Base-by-base conservation (phyloP, 495 filamentous ascomycete species). In the Aspergillus taichungensis region DNA sequence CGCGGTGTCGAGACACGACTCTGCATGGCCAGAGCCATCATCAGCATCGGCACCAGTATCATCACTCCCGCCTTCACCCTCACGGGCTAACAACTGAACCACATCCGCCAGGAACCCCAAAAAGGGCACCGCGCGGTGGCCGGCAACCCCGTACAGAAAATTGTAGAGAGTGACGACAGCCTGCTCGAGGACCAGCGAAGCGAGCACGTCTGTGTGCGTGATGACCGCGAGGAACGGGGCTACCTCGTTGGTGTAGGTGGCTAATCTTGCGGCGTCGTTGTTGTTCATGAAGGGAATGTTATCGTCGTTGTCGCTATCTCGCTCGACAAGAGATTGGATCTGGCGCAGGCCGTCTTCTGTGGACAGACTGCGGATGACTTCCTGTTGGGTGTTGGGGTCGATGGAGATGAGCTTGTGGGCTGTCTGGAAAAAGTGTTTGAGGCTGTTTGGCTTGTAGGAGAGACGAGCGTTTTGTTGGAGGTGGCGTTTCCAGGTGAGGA, bases 91-190 rank as follows among this genome's bases (percentile, higher is more conserved):
- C 11, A 37, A 27, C 34, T 51, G 44, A 6, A 55, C 29, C 46
- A 37, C 39, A 62, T 62, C 46, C 47, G 53, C 49, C 48, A 59
- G 30, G 57, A 58, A 58, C 2, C 42, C 45, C 40, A 79, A 74
- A 34, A 79, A 55, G 3, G 34, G 40, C 14, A 73, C 51, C 5
- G 62, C 71, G 24, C 75, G 63, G 9, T 57, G 58, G 13, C 80
- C 78, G 38, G 46, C 54, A 10, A 60, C 51, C 13, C 80, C 77
- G 46, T 66, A 79, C 12, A 84, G 50, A 49, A 70, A 68, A 42
- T 70, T 79, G 56, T 74, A 80, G 30, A 84, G 78, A 3, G 71
- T 79, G 13, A 61, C 73, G 30, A 82, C 64, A 6, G 69, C 55
- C 31, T 63, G 67, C 48, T 83, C 77, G 5, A 82, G 53, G 2